These are phyloP conservation scores for Amesomyces nigricolor DNA, from an alignment of 2,329 filamentous ascomycete genomes.

Conservation along the genomic window DNA sequence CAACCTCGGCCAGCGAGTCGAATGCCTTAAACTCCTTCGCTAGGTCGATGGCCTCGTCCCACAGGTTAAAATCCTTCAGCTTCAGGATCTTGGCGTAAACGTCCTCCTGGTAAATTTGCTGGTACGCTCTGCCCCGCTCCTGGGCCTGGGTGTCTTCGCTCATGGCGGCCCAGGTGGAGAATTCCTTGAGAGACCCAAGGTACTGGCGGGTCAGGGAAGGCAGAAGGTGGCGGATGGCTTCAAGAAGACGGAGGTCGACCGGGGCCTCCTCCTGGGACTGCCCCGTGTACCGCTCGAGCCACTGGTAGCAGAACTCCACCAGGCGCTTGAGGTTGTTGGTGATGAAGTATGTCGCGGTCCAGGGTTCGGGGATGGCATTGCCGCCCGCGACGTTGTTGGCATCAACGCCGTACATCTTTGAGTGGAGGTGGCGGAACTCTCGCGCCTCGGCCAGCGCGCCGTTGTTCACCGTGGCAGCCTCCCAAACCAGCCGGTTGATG, in stretches of 20 bases:
- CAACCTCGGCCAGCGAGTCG: constrained; percentile 49
- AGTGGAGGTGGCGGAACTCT: constrained; percentile 66
- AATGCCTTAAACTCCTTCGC: constrained; percentile 54
- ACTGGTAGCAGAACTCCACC: constrained; percentile 51
- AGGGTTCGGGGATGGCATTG: constrained; percentile 68
- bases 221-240: constrained; percentile 43
- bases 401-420: constrained; percentile 66
- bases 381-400: constrained; percentile 59
- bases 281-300: constrained; percentile 45
- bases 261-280: constrained; percentile 17
- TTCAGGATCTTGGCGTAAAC: constrained; percentile 49
- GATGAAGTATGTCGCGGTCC: constrained; percentile 68
- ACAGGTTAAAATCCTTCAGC: constrained; percentile 50
- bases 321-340: constrained; percentile 58
- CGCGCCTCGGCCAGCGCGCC: constrained; percentile 64
- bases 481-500: constrained; percentile 53
- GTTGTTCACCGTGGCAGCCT: constrained; percentile 62
- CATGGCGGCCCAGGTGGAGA: constrained; percentile 44
- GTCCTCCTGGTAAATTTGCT: constrained; percentile 40
- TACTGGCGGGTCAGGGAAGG: constrained; percentile 50
- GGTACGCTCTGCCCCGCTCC: constrained; percentile 41
- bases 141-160: constrained; percentile 40
- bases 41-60: constrained; percentile 52
- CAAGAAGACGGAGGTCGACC: constrained; percentile 38
- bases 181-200: constrained; percentile 49